A percentile compares a stretch with the other conserved stretches of the same genome.
phyloP scores from a whole-genome alignment of 2,329 filamentous ascomycete species.

The Colletotrichum agaves region DNA sequence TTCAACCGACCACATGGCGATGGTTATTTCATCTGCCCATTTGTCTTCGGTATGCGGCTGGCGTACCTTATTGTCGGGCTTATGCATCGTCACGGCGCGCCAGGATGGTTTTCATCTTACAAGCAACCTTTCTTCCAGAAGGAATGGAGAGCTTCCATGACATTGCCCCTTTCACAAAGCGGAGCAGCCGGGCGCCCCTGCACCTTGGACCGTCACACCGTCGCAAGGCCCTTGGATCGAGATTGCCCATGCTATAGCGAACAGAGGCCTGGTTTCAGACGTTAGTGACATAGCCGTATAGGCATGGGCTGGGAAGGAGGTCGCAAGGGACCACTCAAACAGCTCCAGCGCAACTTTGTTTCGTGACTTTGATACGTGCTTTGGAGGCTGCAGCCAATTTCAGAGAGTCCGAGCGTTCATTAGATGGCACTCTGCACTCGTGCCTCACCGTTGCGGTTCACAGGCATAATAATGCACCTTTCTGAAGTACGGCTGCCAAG shows the following conservation, averaged over 20 bases:
- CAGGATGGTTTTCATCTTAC: not conserved
- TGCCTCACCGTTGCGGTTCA: constrained; percentile 24
- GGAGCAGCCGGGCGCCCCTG: constrained; percentile 31
- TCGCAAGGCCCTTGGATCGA: constrained; percentile 30
- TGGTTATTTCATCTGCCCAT: not conserved
- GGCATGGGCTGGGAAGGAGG: constrained; percentile 6
- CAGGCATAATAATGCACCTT: constrained; percentile 13
- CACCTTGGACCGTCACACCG: constrained; percentile 16
- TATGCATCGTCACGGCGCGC: constrained; percentile 11
- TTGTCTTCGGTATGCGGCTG: not conserved
- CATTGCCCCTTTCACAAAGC: constrained; percentile 29
- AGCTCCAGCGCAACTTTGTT: constrained; percentile 37
- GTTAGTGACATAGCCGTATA: constrained; percentile 20
- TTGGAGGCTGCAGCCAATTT: constrained; percentile 27
- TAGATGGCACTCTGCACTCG: constrained; percentile 28
- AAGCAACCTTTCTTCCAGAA: constrained; percentile 32
- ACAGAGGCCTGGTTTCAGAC: constrained; percentile 3
- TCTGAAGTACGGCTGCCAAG: constrained; percentile 13
- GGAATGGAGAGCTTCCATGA: constrained; percentile 29
- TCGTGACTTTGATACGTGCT: constrained; percentile 31
- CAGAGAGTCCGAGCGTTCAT: constrained; percentile 34
- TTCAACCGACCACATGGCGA: constrained; percentile 2
- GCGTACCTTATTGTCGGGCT: constrained; percentile 1
- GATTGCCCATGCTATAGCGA: constrained; percentile 27
- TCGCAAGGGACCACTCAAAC: constrained; percentile 32